These are phyloP conservation scores for Solanum chaucha DNA, from an alignment of 257 asterid species.

Conservation along the genomic window DNA sequence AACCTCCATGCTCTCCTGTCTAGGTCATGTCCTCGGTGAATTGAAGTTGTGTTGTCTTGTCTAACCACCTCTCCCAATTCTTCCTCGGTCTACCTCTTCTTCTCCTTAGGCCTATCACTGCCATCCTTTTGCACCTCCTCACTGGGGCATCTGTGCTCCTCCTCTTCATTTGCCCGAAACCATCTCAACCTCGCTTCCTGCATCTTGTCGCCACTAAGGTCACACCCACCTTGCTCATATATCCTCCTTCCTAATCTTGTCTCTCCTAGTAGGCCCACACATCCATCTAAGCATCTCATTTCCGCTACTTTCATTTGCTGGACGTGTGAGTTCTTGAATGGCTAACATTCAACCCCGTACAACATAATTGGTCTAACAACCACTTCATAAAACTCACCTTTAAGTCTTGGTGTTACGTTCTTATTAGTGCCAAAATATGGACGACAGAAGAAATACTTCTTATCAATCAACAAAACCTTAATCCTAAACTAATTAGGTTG, in stretches of 20 bases:
- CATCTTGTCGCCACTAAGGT: neutral
- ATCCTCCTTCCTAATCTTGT: neutral
- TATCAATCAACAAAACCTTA: neutral
- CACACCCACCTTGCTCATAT: neutral
- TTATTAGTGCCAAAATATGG: neutral
- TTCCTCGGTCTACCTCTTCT: neutral
- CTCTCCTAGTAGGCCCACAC: neutral
- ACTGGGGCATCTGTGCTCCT: rapidly evolving
- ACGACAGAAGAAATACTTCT: neutral
- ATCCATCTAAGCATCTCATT: neutral
- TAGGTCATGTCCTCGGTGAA: neutral
- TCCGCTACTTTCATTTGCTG: neutral
- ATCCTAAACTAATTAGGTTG: neutral
- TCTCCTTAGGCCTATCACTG: neutral
- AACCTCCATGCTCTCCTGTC: neutral
- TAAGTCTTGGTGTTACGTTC: neutral
- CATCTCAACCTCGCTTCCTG: neutral
- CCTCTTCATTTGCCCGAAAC: neutral
- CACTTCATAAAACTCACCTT: neutral
- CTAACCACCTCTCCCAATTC: neutral
- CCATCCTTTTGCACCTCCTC: neutral
- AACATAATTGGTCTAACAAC: neutral
- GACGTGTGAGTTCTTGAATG: neutral
- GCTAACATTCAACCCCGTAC: neutral
- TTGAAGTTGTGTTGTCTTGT: neutral